Percentiles rank a stretch among this genome's conserved stretches.
Evolutionary conservation across 2,329 filamentous ascomycete species (phyloP).

Genomic region (Teratosphaeria destructans): DNA sequence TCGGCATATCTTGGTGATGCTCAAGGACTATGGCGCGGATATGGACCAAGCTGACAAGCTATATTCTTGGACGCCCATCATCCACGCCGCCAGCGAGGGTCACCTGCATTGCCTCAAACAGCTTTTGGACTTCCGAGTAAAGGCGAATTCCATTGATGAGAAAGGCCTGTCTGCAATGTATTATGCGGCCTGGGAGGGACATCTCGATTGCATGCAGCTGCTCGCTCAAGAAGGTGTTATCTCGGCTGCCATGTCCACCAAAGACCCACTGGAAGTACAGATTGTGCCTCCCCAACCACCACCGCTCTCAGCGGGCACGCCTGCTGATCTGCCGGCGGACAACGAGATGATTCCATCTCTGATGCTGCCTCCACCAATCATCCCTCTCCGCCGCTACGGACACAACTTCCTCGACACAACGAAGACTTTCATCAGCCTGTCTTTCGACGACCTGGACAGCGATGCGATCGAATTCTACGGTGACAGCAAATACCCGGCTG

Average conservation of each 20-base stretch:
- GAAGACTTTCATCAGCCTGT: slow-evolving; percentile 90
- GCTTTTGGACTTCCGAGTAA: slow-evolving; percentile 67
- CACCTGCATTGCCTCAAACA: slow-evolving; percentile 80
- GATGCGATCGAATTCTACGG: slow-evolving; percentile 92
- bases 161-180: slow-evolving; percentile 93
- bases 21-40: slow-evolving; percentile 79
- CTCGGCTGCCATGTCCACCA: slow-evolving; percentile 2
- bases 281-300: slow-evolving; percentile 32
- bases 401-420: slow-evolving; percentile 92
- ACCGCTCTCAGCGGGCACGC: slow-evolving; percentile 43
- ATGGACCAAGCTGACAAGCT: slow-evolving; percentile 89
- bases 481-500: slow-evolving; percentile 89
- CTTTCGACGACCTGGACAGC: slow-evolving; percentile 63
- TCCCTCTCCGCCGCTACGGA: slow-evolving; percentile 84
- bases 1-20: slow-evolving; percentile 64
- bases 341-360: slow-evolving; percentile 84
- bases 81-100: slow-evolving; percentile 92
- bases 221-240: slow-evolving; percentile 47
- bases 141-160: slow-evolving; percentile 75
- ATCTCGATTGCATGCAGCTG: slow-evolving; percentile 86
- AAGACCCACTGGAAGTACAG: slow-evolving; percentile 13
- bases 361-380: slow-evolving; percentile 88
- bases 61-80: slow-evolving; percentile 93
- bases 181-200: slow-evolving; percentile 96
- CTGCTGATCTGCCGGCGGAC: slow-evolving; percentile 35